Percentiles rank a stretch among this genome's conserved stretches.
phyloP scores from a whole-genome alignment of 179 eudicot species.

The Amaranthus tricolor region DNA sequence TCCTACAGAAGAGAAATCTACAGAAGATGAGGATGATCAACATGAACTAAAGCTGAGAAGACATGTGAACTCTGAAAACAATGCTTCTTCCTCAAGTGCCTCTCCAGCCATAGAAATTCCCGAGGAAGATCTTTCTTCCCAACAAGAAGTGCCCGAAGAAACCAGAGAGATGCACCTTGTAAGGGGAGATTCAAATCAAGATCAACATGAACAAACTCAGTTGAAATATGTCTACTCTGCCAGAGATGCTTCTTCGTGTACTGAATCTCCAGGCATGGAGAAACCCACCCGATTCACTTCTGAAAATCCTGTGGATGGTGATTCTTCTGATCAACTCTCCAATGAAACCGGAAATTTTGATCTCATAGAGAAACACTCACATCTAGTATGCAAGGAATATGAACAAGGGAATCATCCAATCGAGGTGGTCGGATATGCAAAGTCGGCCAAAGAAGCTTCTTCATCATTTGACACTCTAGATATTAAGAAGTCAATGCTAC shows the following conservation, averaged over 20 bases:
- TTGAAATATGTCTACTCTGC: neutral
- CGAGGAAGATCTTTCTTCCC: slow-evolving; percentile 16
- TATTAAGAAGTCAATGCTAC: neutral
- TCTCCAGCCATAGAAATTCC: slow-evolving; percentile 19
- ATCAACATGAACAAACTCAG: neutral
- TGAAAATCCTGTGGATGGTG: no score
- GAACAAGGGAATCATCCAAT: no score
- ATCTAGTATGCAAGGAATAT: neutral
- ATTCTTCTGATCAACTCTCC: no score
- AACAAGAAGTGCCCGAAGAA: slow-evolving; percentile 11
- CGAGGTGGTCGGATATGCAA: no score
- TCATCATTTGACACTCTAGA: neutral
- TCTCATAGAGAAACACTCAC: neutral
- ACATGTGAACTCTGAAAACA: neutral
- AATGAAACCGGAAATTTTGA: no score
- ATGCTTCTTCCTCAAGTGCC: slow-evolving; percentile 10
- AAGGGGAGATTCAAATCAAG: slow-evolving; percentile 10
- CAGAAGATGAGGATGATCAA: slow-evolving; percentile 10
- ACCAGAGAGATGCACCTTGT: slow-evolving; percentile 14
- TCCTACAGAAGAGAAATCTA: neutral
- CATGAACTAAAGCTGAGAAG: slow-evolving; percentile 9
- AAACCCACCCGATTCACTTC: no score
- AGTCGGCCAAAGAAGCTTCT: neutral
- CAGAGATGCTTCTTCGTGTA: neutral
- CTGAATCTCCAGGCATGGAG: no score